Conservation (phyloP, 306 rosid species). For the Bauhinia variegata region DNA sequence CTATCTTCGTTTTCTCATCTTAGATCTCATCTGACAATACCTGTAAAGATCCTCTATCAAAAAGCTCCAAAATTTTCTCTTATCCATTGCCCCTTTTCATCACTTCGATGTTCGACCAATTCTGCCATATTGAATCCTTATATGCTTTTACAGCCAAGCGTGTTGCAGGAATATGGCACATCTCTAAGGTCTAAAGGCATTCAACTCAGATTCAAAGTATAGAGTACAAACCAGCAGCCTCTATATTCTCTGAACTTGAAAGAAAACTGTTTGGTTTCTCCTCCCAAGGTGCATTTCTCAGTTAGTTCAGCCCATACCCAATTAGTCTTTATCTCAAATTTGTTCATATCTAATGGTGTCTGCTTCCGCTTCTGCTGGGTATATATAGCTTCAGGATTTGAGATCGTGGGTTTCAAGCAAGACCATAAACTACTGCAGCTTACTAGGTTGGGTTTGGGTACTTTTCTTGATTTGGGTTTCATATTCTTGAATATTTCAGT, state of each 20-base stretch:
- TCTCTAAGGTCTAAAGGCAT: conserved; percentile 45
- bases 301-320: conserved; percentile 75
- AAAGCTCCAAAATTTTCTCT: conserved; percentile 65
- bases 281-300: conserved; percentile 64
- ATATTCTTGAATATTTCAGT: conserved; percentile 28
- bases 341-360: conserved; percentile 64
- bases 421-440: conserved; percentile 44
- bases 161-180: conserved; percentile 64
- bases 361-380: conserved; percentile 45
- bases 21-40: conserved; percentile 70
- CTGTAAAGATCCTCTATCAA: conserved; percentile 57
- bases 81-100: conserved; percentile 60
- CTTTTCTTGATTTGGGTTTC: conserved; percentile 37
- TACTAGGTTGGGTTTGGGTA: conserved; percentile 8
- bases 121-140: conserved; percentile 62
- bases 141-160: conserved; percentile 81
- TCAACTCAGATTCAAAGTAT: conserved; percentile 73
- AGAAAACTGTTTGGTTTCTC: conserved; percentile 47
- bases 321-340: conserved; percentile 59
- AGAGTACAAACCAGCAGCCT: conserved; percentile 59
- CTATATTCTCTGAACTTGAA: conserved; percentile 80
- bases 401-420: conserved; percentile 43
- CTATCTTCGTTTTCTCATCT: conserved; percentile 59
- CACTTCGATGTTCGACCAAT: conserved; percentile 63
- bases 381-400: conserved; percentile 42